Evolutionary conservation across 148 eudicot genomes (phyloP), one percentile per base, ranked within the genome.

Genomic region (Rhododendron kiyosumense): DNA sequence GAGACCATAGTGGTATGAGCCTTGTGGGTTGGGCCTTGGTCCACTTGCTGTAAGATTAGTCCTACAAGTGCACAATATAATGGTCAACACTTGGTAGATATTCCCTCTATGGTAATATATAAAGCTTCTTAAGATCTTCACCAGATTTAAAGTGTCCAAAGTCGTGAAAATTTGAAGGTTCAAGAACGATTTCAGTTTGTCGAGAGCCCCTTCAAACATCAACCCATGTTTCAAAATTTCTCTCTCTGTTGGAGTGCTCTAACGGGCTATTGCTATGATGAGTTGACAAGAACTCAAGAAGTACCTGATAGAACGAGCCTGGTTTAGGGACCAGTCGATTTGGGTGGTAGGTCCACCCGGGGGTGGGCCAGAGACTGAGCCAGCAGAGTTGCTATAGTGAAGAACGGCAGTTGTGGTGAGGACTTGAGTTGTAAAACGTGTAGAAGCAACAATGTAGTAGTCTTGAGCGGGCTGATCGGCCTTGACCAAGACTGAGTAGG

Each of bases 1-100:
- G 92, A 97, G 89, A 36, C 99, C 99, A 78, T 97, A 97, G 82
- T 97, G 99, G 91, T 97, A 97, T 14, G 98, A 95, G 14, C 99
- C 98, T 81, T 96, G 99, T 48, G 99, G 99, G 84, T 97, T 97
- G 1, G 99, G 99, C 91, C 99, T 94, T 14, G 99, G 99, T 71
- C 99, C 99, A 92, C 98, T 95, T 10, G 99, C 99, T 41, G 98
- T 91, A 36, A 97, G 94, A 90, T 97, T 94, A 82, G 94, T 94
- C 91, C 99, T 92, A 88, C 32, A 54, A 74, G 84, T 1, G 75
- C 15, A 45, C 36, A 82, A 4, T 67, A 80, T 30, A 36, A 26
- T 20, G 1, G 71, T 81, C 71, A 57, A 18, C 32, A 41, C 57
- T 17, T 32, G 79, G 49, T 43, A n/a, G 30, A 79, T 6, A 46